Base-by-base conservation (phyloP, 495 filamentous ascomycete genomes). In the Lophiostoma macrostomum region DNA sequence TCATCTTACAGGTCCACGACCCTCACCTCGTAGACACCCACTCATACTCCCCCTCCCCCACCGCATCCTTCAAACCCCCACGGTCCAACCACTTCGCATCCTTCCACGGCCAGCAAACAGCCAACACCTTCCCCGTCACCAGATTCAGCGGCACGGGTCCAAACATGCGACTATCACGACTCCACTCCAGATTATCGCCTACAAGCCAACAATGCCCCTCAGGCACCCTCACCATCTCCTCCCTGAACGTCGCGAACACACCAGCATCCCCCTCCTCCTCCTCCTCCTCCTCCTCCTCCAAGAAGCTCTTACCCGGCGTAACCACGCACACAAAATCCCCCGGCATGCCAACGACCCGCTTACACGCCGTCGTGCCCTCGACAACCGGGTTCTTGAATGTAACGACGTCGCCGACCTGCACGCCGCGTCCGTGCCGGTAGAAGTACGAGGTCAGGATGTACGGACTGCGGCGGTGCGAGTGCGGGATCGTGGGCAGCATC, bases 321-420 rank as follows among this genome's bases (percentile, higher is more conserved):
- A 89, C 81, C 52, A 78, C 73, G 54, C 87, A 71, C 27, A 96
- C 90, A 71, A 93, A 96, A 71, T 98, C 93, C 12, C 93, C 93
- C 11, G 82, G 82, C 78, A 96, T 71, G 2, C 91, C 93, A 23
- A 96, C 58, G 18, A 97, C 83, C 50, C 93, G 74, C 75, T 98
- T 98, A 8, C 86, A 72, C 12, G 76, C 87, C 40, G 32, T 6
- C 27, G 53, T 47, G 24, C 31, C 39, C 18, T 28, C 11, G 22
- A 76, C 73, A n/a, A 80, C 73, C 10, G 91, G 91, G 61, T 90
- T 86, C 20, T 76, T 71, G 69, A 86, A 94, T 30, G 76, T 76
- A 47, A 97, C 82, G 13, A 96, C 60, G 70, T 98, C 93, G 13
- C 93, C 93, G 27, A 96, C 83, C 14, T 72, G 59, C 13, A 96